Evolutionary conservation across 352 stramenopile genomes (phyloP).

Genomic region (Globisporangium cylindrosporum): DNA sequence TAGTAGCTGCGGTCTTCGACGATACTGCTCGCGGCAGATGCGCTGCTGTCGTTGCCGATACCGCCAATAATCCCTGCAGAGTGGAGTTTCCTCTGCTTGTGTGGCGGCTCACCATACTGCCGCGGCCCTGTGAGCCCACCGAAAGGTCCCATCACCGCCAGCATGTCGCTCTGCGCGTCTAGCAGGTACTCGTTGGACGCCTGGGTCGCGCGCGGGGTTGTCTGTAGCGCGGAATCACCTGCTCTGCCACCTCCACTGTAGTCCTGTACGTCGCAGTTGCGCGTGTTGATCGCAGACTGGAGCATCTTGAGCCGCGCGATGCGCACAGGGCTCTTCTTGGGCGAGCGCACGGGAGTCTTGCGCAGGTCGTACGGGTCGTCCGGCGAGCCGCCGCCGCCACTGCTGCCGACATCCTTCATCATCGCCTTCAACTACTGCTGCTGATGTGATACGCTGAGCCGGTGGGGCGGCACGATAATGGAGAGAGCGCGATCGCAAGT

Average conservation of each 20-base stretch:
- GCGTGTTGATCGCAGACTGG: constrained; percentile 76
- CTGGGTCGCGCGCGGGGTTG: constrained; percentile 12
- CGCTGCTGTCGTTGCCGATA: neutral
- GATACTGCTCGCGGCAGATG: constrained; percentile 12
- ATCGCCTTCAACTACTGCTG: constrained; percentile 1
- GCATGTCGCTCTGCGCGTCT: constrained; percentile 42
- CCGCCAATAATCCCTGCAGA: constrained; percentile 3
- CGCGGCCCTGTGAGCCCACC: constrained; percentile 55
- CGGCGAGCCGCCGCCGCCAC: neutral
- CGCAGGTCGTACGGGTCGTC: neutral
- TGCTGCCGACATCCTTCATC: constrained; percentile 12
- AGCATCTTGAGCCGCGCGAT: constrained; percentile 82
- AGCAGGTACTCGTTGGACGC: constrained; percentile 18
- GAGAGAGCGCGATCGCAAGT: neutral
- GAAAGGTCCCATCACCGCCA: constrained; percentile 67
- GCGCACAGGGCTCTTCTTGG: constrained; percentile 71
- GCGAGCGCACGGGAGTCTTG: constrained; percentile 23
- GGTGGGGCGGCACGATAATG: neutral
- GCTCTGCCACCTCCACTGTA: constrained; percentile 11
- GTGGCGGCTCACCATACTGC: constrained; percentile 17
- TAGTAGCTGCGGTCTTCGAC: constrained; percentile 75
- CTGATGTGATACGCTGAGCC: neutral
- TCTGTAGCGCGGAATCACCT: neutral
- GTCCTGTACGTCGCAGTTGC: constrained; percentile 68
- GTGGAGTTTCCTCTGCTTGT: constrained; percentile 36